phyloP scores from a whole-genome alignment of 1,284 basidiomycete genomes.

The Chiua sp. region DNA sequence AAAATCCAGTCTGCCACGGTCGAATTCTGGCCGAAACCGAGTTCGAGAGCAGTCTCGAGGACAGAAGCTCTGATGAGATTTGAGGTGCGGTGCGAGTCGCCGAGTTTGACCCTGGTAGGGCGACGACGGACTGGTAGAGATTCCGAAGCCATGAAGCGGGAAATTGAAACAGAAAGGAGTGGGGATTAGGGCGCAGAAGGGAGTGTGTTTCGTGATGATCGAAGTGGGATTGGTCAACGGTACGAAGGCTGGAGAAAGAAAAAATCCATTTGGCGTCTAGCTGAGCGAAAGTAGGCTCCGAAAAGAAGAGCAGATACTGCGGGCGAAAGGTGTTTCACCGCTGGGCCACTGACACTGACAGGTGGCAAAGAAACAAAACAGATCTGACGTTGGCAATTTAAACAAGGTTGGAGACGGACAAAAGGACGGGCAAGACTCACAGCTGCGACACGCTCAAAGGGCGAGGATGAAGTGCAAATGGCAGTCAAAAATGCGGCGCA shows the following conservation, averaged over 20 bases:
- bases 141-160: conserved; percentile 25
- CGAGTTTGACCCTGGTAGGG: conserved; percentile 29
- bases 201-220: conserved; percentile 18
- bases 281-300: neutral
- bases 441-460: conserved; percentile 9
- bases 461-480: conserved; percentile 5
- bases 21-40: conserved; percentile 61
- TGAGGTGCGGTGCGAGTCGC: conserved; percentile 47
- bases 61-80: conserved; percentile 68
- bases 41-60: conserved; percentile 67
- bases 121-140: conserved; percentile 30
- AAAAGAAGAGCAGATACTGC: conserved; percentile 11
- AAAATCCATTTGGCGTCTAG: conserved; percentile 31
- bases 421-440: conserved; percentile 11
- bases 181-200: conserved; percentile 1
- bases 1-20: conserved; percentile 73
- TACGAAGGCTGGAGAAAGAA: conserved; percentile 3
- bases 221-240: conserved; percentile 22
- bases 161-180: conserved; percentile 21
- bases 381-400: neutral
- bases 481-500: neutral
- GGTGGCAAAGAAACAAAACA: neutral
- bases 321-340: conserved; percentile 18
- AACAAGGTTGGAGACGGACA: neutral
- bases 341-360: neutral